Percentiles rank a stretch among this genome's conserved stretches.
Conservation (phyloP, 495 filamentous ascomycete species). For the Hypoxylon perforatum region DNA sequence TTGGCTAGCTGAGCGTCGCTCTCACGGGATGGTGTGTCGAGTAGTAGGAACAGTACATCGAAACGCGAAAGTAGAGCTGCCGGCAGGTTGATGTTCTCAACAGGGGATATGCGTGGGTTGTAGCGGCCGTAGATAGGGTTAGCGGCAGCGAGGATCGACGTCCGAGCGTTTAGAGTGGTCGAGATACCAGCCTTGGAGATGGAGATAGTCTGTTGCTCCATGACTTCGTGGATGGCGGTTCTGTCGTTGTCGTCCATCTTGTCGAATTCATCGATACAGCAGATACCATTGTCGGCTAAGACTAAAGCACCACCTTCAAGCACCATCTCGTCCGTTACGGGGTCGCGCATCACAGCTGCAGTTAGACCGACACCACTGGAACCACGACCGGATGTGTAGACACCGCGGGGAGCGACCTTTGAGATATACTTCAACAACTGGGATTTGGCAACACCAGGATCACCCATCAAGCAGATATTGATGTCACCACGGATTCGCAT, state of each 20-base stretch:
- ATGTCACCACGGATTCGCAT: conserved; percentile 99
- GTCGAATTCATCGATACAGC: conserved; percentile 99
- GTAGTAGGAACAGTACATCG: conserved; percentile 94
- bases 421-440: conserved; percentile 98
- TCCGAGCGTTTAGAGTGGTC: conserved; percentile 94
- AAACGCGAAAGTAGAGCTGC: conserved; percentile 96
- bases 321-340: conserved; percentile 98
- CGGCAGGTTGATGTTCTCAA: conserved; percentile 98
- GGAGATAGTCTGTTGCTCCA: conserved; percentile 99
- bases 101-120: conserved; percentile 94
- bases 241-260: conserved; percentile 99
- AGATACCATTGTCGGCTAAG: conserved; percentile 96
- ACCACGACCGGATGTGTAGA: conserved; percentile 97
- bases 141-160: conserved; percentile 96
- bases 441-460: conserved; percentile 98
- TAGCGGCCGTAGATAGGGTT: conserved; percentile 98
- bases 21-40: conserved; percentile 90
- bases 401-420: conserved; percentile 95
- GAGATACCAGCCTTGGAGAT: conserved; percentile 98
- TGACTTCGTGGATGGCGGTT: conserved; percentile 99
- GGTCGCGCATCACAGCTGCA: conserved; percentile 97
- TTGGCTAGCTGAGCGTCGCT: conserved; percentile 91
- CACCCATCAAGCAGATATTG: conserved; percentile 98
- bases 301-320: conserved; percentile 96
- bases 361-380: conserved; percentile 97